Conservation (phyloP, 352 stramenopile species). For the Phytophthora colocasiae region DNA sequence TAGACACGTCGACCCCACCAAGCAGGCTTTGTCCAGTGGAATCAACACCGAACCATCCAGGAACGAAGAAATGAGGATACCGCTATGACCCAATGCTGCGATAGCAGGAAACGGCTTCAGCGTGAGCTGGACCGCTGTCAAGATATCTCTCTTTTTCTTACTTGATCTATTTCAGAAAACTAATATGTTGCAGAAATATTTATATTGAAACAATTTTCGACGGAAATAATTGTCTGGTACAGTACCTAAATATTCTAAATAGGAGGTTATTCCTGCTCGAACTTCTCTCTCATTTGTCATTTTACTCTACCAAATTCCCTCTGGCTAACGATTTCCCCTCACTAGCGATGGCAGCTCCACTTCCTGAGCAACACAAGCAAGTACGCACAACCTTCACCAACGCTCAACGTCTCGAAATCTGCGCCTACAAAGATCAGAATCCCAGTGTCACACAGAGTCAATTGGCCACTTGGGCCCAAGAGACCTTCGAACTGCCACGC, state of each 20-base stretch:
- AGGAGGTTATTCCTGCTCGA: neutral
- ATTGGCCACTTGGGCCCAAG: conserved; percentile 30
- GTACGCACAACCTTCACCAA: conserved; percentile 38
- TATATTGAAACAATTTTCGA: no score
- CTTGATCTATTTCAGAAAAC: no score
- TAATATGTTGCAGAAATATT: no score
- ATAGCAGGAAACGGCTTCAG: conserved; percentile 7
- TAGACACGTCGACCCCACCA: conserved; percentile 3
- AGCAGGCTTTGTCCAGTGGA: conserved; percentile 15
- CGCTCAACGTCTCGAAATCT: conserved; percentile 40
- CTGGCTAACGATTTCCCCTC: conserved; percentile 6
- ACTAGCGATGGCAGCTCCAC: conserved; percentile 19
- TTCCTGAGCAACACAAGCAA: conserved; percentile 6
- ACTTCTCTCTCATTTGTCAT: conserved; percentile 16
- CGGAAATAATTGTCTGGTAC: no score
- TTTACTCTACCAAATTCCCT: neutral
- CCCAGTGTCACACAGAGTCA: conserved; percentile 32
- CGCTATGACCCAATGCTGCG: conserved; percentile 9
- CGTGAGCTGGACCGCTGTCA: conserved; percentile 5
- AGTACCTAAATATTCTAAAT: neutral
- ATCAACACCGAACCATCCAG: conserved; percentile 22
- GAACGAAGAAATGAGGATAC: conserved; percentile 13
- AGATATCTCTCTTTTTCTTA: no score
- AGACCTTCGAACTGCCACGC: conserved; percentile 28
- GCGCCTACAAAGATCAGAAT: conserved; percentile 28